Conservation (phyloP, 768 basidiomycete genomes). For the Coprinopsis marcescibilis region DNA sequence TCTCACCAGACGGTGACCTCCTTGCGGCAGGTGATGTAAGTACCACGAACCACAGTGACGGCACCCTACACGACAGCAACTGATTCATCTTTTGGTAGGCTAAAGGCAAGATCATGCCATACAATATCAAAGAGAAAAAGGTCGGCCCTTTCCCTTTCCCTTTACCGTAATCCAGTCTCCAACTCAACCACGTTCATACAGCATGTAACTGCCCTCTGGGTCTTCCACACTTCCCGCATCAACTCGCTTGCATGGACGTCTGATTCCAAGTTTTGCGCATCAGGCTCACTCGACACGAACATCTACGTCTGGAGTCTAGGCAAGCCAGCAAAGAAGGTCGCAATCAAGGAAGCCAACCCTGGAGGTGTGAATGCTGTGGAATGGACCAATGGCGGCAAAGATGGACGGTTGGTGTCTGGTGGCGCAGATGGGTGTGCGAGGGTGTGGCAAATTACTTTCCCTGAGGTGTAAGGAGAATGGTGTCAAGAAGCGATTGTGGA, state of each 20-base stretch:
- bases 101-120: slow-evolving; percentile 74
- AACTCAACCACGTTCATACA: slow-evolving; percentile 20
- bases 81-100: slow-evolving; percentile 40
- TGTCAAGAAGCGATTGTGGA: background rate
- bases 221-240: slow-evolving; percentile 79
- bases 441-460: slow-evolving; percentile 61
- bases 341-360: slow-evolving; percentile 80
- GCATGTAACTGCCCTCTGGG: slow-evolving; percentile 75
- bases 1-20: slow-evolving; percentile 70
- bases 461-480: slow-evolving; percentile 16
- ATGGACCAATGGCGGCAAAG: slow-evolving; percentile 59
- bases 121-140: slow-evolving; percentile 62
- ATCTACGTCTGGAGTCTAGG: slow-evolving; percentile 83
- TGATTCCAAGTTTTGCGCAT: slow-evolving; percentile 72
- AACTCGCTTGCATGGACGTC: slow-evolving; percentile 72
- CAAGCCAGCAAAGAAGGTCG: slow-evolving; percentile 65
- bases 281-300: slow-evolving; percentile 89
- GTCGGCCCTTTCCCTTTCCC: slow-evolving; percentile 26
- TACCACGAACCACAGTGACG: slow-evolving; percentile 10
- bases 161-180: background rate
- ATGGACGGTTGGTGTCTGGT: slow-evolving; percentile 53
- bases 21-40: slow-evolving; percentile 86
- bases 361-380: slow-evolving; percentile 79
- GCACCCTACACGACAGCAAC: background rate
- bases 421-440: slow-evolving; percentile 83